Conservation (phyloP, 192 early-diverging fungal genomes). For the Lunasporangiospora selenospora region DNA sequence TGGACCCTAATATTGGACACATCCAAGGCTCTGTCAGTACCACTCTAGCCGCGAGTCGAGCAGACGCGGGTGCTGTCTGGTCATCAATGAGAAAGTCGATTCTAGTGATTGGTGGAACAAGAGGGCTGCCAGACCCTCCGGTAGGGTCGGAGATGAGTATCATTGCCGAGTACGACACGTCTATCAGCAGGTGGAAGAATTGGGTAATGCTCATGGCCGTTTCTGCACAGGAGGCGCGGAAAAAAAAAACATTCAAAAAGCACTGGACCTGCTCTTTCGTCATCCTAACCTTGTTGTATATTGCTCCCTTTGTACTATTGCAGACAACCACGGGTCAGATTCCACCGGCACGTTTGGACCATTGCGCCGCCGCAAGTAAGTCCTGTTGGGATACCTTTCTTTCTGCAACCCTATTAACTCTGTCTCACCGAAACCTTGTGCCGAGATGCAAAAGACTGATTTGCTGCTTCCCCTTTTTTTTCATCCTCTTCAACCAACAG, state of each 20-base stretch:
- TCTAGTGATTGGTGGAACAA: constrained; percentile 30
- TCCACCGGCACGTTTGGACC: constrained; percentile 15
- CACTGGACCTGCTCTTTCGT: not conserved
- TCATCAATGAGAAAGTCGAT: constrained; percentile 14
- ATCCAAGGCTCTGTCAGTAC: not conserved
- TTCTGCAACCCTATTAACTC: too few species aligned
- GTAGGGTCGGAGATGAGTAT: constrained; percentile 8
- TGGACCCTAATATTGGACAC: constrained; percentile 8
- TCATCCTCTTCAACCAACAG: constrained; percentile 9
- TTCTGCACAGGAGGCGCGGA: too few species aligned
- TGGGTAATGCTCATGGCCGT: too few species aligned
- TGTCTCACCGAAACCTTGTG: too few species aligned
- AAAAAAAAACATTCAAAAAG: too few species aligned
- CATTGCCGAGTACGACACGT: constrained; percentile 17
- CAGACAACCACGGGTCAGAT: constrained; percentile 18
- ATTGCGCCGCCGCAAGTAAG: constrained; percentile 25
- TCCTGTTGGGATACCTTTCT: not conserved
- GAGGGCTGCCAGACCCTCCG: not conserved
- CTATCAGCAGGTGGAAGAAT: constrained; percentile 5
- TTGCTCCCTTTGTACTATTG: not conserved
- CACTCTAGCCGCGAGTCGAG: not conserved
- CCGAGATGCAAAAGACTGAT: too few species aligned
- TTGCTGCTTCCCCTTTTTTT: not conserved
- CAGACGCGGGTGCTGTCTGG: constrained; percentile 23
- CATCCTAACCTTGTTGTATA: not conserved